Conservation (phyloP, 768 basidiomycete genomes). For the Termitomyces sp. region DNA sequence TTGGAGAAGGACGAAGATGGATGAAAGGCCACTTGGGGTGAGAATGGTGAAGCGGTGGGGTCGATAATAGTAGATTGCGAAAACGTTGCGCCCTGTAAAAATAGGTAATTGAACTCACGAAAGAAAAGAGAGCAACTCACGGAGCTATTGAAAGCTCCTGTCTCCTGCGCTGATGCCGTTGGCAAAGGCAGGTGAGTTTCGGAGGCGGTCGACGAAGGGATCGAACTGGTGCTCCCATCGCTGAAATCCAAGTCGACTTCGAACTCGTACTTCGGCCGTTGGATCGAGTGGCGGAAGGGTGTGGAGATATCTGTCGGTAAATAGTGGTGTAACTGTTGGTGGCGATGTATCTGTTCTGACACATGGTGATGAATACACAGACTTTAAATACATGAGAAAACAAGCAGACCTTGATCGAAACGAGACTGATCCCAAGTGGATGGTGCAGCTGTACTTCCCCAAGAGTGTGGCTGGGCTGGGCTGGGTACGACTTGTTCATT, state of each 20-base stretch:
- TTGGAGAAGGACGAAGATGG: not conserved
- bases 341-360: slow-evolving; percentile 1
- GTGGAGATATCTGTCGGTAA: not conserved
- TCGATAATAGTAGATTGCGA: not conserved
- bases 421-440: slow-evolving; percentile 27
- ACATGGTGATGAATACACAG: not conserved
- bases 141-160: not conserved
- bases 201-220: not conserved
- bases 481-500: not conserved
- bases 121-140: not conserved
- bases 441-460: not conserved
- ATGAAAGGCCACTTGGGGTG: not conserved
- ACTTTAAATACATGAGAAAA: too few species aligned
- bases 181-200: not conserved
- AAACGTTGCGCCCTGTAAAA: not conserved
- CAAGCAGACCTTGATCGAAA: slow-evolving; percentile 39
- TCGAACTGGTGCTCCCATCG: slow-evolving; percentile 2
- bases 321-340: not conserved
- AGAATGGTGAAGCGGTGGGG: not conserved
- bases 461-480: not conserved
- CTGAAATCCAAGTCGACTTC: slow-evolving; percentile 4
- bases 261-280: not conserved
- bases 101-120: too few species aligned
- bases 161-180: not conserved
- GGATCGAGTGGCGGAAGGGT: not conserved